Evolutionary conservation across 371 early-diverging fungal species (phyloP).

Genomic region (Haplosporangium sp.): DNA sequence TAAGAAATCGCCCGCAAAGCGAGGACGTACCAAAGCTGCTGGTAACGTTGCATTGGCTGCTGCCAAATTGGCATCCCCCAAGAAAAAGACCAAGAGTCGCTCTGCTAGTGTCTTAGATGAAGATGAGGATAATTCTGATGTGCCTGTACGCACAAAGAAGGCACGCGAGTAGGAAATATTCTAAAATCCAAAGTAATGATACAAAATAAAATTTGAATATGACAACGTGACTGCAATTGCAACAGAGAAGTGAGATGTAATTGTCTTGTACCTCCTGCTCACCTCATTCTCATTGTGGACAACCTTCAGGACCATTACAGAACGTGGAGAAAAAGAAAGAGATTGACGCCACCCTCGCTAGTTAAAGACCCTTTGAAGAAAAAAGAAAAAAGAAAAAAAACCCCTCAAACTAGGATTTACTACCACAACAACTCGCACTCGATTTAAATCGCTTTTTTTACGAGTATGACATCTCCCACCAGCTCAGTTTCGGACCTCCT

Average conservation of each 20-base stretch:
- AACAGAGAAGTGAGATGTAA: background rate
- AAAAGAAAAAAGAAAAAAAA: no score
- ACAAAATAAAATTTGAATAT: background rate
- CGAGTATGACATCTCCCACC: conserved; percentile 42
- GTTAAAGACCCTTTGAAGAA: background rate
- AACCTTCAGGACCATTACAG: background rate
- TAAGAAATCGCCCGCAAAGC: conserved; percentile 37
- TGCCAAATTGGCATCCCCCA: conserved; percentile 21
- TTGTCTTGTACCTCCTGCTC: background rate
- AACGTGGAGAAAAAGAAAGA: background rate
- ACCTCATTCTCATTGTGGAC: background rate
- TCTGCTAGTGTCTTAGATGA: conserved; percentile 45
- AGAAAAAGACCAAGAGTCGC: conserved; percentile 52
- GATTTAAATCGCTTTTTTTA: background rate
- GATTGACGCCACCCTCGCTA: background rate
- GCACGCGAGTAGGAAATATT: conserved; percentile 31
- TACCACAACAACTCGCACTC: background rate
- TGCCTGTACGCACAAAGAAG: conserved; percentile 28
- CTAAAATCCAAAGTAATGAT: background rate
- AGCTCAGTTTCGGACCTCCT: conserved; percentile 49
- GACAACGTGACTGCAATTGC: conserved; percentile 1
- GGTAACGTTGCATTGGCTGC: conserved; percentile 25
- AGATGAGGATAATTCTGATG: conserved; percentile 25
- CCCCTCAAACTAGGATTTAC: background rate
- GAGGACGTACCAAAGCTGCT: conserved; percentile 35